Evolutionary conservation across 2,329 filamentous ascomycete species (phyloP).

Genomic region (Penicillium sp.): DNA sequence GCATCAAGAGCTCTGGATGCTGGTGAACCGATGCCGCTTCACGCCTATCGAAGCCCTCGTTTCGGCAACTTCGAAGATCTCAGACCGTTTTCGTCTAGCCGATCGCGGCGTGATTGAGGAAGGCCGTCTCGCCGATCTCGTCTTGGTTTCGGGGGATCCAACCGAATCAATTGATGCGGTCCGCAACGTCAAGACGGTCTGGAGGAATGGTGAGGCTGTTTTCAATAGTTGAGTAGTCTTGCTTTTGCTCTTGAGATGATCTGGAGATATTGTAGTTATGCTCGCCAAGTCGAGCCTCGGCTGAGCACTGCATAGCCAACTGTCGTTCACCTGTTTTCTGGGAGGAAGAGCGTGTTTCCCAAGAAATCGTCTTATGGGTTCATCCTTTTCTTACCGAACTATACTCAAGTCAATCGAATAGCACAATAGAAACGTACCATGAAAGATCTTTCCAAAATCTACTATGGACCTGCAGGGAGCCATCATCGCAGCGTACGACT

Average conservation of each 20-base stretch:
- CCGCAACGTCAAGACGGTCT: conserved; percentile 3
- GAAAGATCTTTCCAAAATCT: too few species aligned
- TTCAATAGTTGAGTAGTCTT: not conserved
- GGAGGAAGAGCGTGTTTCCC: too few species aligned
- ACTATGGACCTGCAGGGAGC: too few species aligned
- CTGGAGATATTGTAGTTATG: too few species aligned
- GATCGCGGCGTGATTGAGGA: conserved; percentile 5
- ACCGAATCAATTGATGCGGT: conserved; percentile 6
- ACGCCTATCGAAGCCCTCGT: conserved; percentile 7
- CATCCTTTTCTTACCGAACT: too few species aligned
- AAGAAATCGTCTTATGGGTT: too few species aligned
- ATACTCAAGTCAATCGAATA: too few species aligned
- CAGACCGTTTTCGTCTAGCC: conserved; percentile 2
- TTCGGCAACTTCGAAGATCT: conserved; percentile 6
- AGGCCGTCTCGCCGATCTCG: conserved; percentile 5
- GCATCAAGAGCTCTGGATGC: conserved; percentile 8
- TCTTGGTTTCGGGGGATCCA: conserved; percentile 3
- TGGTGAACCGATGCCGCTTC: conserved; percentile 7
- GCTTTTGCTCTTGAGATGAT: too few species aligned
- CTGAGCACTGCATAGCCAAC: too few species aligned
- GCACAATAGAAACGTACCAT: too few species aligned
- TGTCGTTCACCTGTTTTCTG: too few species aligned
- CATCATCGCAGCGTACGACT: not conserved
- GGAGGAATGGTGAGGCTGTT: conserved; percentile 7
- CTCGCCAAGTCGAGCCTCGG: too few species aligned